Evolutionary conservation across 228 moss, liverwort and hornwort species (phyloP), one percentile per base, ranked within the genome.

Genomic region (Sphagnum fallax): DNA sequence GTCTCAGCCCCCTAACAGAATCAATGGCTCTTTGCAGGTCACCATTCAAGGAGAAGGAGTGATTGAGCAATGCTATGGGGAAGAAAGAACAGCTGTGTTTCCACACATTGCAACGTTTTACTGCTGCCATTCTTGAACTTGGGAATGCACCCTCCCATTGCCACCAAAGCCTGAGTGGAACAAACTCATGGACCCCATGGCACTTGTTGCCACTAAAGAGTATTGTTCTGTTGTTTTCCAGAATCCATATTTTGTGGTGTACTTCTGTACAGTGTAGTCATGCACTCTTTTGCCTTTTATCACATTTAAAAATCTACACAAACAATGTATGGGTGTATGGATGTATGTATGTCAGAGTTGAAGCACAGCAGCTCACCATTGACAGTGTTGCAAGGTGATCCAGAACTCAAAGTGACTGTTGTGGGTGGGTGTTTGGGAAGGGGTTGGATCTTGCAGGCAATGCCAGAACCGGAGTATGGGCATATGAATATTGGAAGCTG

Each of bases 401-500:
- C 32, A 32, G 32, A 32, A 32, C 32, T 32, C 32, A 32, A 32
- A 32, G 32, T 32, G 32, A 32, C 32, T 32, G 32, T 2, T 32
- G 32, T 32, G 32, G 32, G 32, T 32, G 32, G 32, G 32, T 32
- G 32, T 32, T 32, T 32, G 32, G 32, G 32, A 32, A 32, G 32
- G 51, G 62, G 75, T 9, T 65, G 6, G 65, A 60, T 69, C 65
- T 9, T 67, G 8, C 75, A 81, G 76, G 86, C 88, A 14, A 88
- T 84, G 12, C 88, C 88, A 9, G 87, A 87, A 75, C 73, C 79
- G 47, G 87, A 87, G 61, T 87, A 87, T 52, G 93, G 95, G 57
- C 85, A 92, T 47, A 95, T 95, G 95, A 95, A 95, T 64, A 95
- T 95, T 9, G 95, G 95, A 10, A 93, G 93, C 72, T 88, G 97